Percentiles rank a stretch among this genome's conserved stretches.
Evolutionary conservation across 192 early-diverging fungal genomes (phyloP).

Genomic region (Haplosporangium gracile): DNA sequence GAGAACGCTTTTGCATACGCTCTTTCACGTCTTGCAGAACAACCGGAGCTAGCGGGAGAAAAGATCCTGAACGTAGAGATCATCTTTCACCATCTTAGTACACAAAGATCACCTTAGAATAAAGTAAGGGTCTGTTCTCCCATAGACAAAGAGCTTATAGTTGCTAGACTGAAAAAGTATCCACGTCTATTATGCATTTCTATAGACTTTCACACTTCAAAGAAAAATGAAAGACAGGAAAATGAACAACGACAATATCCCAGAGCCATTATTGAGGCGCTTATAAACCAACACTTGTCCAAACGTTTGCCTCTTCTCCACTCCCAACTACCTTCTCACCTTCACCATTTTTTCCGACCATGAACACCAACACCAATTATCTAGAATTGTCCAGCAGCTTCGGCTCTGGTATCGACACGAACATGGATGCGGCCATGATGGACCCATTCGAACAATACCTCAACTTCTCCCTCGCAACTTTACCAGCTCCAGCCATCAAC

Average conservation of each 20-base stretch:
- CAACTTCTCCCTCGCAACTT: background rate
- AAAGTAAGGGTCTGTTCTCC: too few species aligned
- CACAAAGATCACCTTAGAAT: too few species aligned
- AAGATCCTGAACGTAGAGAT: too few species aligned
- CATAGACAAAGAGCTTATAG: too few species aligned
- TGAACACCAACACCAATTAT: background rate
- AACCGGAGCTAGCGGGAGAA: too few species aligned
- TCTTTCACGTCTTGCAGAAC: background rate
- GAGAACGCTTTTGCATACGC: background rate
- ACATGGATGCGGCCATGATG: background rate
- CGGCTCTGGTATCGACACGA: background rate
- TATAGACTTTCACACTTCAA: background rate
- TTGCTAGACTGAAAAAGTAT: too few species aligned
- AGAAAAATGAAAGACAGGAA: background rate
- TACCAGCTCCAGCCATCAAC: background rate
- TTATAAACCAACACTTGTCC: background rate
- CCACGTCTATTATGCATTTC: background rate
- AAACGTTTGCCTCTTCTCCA: background rate
- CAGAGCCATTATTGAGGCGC: background rate
- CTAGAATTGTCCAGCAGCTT: background rate
- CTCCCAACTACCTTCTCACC: background rate
- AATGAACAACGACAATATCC: background rate
- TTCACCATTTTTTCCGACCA: background rate
- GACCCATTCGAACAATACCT: conserved; percentile 1
- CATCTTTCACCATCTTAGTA: too few species aligned